These are phyloP conservation scores for Cupressus sempervirens DNA, from an alignment of 75 land plant species.

Conservation along the genomic window DNA sequence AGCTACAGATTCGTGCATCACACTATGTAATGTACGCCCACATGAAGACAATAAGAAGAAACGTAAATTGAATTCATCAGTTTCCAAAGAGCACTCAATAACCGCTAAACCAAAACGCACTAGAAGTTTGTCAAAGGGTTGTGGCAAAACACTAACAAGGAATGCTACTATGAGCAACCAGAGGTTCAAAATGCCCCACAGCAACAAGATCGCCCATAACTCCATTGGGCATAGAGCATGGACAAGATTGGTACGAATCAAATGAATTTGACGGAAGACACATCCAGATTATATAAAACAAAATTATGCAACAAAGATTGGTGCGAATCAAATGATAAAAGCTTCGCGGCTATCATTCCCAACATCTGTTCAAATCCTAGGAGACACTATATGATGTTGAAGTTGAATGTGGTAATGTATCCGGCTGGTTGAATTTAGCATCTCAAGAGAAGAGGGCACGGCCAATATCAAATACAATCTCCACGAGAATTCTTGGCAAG, in stretches of 20 bases:
- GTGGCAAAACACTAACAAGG: not conserved
- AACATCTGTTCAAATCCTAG: not conserved
- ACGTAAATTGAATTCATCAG: not conserved
- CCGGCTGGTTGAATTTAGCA: not conserved
- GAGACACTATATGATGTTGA: not conserved
- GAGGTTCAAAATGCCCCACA: not conserved
- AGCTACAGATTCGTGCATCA: not conserved
- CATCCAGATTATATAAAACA: too few species aligned
- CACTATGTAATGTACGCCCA: not conserved
- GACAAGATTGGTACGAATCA: not conserved
- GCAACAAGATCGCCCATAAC: not conserved
- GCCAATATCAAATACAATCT: not conserved
- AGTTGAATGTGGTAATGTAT: not conserved
- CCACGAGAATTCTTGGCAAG: not conserved
- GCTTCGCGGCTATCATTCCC: not conserved
- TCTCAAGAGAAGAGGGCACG: not conserved
- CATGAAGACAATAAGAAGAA: not conserved
- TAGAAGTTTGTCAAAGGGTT: not conserved
- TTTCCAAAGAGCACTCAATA: not conserved
- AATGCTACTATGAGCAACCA: not conserved
- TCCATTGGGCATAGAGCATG: not conserved
- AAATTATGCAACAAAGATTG: not conserved
- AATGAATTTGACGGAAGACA: not conserved
- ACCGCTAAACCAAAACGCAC: not conserved
- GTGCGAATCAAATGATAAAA: not conserved